Evolutionary conservation across 495 filamentous ascomycete species (phyloP), one percentile per base, ranked within the genome.

Genomic region (Parachaetomium inaequale): DNA sequence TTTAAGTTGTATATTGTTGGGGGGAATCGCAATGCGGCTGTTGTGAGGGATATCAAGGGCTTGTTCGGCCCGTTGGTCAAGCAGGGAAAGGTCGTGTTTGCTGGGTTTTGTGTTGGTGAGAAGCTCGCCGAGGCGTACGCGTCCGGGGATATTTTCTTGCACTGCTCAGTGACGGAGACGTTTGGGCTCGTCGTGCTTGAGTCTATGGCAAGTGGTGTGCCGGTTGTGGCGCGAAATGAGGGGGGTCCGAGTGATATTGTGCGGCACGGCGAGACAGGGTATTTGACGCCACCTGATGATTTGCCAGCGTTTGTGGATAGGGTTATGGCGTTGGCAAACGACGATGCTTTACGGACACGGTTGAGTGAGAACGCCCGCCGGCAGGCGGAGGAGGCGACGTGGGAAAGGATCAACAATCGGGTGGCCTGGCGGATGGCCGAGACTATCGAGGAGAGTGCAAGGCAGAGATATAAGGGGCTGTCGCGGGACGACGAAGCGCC

Each of bases 331-430:
- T 4, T 55, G 14, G 52, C 34, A 2, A 28, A 25, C 1, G 52
- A 55, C 21, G 23, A 4, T 1, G 34, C 19, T 4, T 21, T 55
- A 8, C 52, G 52, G 1, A 8, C 28, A 10, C 19, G 6, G 21
- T 7, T 26, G 11, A 4, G 52, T 17, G 14, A 3, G 23, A 55
- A 55, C 17, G 52, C 52, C 0, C 52, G 52, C 11, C 5, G 19
- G 1, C 34, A 55, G 14, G 52, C 52, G 1, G 52, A 55, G 52
- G 21, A 55, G 52, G 52, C 52, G 21, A 55, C 52, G 10, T 55
- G 52, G 52, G 52, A 55, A 12, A 55, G 52, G 34, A 55, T 55
- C 52, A 55, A 55, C 10, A 55, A 42, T n/a, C 25, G 14, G 14
- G 52, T 55, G 7, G 52, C 52, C 5, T 55, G 52, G 52, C 32